Evolutionary conservation across 2,329 filamentous ascomycete genomes (phyloP), one percentile per base, ranked within the genome.

Genomic region (Lecanosticta acicola): DNA sequence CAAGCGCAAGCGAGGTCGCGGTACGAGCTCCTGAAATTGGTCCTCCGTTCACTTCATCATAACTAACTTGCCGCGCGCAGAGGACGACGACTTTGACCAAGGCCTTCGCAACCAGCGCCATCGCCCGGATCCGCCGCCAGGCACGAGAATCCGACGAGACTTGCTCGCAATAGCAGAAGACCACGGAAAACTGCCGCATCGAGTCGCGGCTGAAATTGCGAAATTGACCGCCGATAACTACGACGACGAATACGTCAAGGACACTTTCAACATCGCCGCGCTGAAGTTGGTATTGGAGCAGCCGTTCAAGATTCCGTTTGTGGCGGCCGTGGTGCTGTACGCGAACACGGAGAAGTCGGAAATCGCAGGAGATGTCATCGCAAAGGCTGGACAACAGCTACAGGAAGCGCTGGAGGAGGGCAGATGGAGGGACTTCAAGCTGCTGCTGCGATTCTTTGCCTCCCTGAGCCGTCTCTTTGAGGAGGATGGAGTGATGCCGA

Each of bases 241-340:
- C 63, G 89, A 94, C n/a, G 85, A 94, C 62, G 81, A 84, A 56
- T 84, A 89, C 56, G 71, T 94, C 44, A 82, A 82, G 54, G 77
- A 75, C 24, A 80, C 76, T 41, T 94, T 94, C 65, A 73, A 86
- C 55, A 79, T 84, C 46, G 76, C 94, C 21, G 74, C 82, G 5
- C 71, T 90, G 48, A 86, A 91, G 67, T 75, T 97, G 77, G 77
- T 85, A 35, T 66, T 87, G 29, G 93, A 98, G 70, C 93, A 98
- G 70, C 93, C 93, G 1, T 84, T 98, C 67, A 97, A 97, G 74
- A 94, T 89, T n/a, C 91, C 93, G 0, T 97, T 96, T 64, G 78
- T 94, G 32, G 89, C 90, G 8, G 87, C 86, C 16, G 83, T 91
- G 11, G 78, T 94, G 35, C 76, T 95, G 47, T 78, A 88, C 46